These are phyloP conservation scores for Euphorbia tirucalli DNA, from an alignment of 345 rosid species.

Conservation along the genomic window DNA sequence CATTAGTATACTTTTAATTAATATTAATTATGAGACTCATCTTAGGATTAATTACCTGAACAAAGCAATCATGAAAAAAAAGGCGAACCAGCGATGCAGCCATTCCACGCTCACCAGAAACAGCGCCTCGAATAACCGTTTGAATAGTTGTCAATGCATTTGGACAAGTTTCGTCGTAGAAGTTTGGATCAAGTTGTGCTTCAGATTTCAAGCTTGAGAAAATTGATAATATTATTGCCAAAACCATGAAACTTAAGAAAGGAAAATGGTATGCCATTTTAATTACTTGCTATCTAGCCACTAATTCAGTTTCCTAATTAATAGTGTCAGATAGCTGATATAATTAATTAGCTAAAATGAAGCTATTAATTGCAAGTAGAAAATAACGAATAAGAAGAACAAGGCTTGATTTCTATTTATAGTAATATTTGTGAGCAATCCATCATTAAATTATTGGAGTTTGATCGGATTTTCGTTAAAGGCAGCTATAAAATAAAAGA, in stretches of 20 bases:
- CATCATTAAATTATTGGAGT: too few relatives aligned
- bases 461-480: too few relatives aligned
- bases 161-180: constrained; percentile 48
- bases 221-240: not conserved
- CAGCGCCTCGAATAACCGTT: constrained; percentile 26
- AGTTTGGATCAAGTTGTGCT: constrained; percentile 49
- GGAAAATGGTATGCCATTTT: constrained; percentile 7
- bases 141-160: constrained; percentile 42
- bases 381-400: too few relatives aligned
- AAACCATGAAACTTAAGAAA: not conserved
- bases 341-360: too few relatives aligned
- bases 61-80: constrained; percentile 63
- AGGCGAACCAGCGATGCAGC: constrained; percentile 64
- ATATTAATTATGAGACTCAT: too few relatives aligned
- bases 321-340: too few relatives aligned
- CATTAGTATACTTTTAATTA: too few relatives aligned
- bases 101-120: constrained; percentile 46
- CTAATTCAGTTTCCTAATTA: too few relatives aligned
- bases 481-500: too few relatives aligned
- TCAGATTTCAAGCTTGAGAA: constrained; percentile 15
- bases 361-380: too few relatives aligned
- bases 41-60: constrained; percentile 11
- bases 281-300: not conserved
- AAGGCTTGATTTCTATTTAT: too few relatives aligned
- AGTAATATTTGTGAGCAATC: too few relatives aligned